Evolutionary conservation across 768 basidiomycete species (phyloP).

Genomic region (Crucibulum laeve): DNA sequence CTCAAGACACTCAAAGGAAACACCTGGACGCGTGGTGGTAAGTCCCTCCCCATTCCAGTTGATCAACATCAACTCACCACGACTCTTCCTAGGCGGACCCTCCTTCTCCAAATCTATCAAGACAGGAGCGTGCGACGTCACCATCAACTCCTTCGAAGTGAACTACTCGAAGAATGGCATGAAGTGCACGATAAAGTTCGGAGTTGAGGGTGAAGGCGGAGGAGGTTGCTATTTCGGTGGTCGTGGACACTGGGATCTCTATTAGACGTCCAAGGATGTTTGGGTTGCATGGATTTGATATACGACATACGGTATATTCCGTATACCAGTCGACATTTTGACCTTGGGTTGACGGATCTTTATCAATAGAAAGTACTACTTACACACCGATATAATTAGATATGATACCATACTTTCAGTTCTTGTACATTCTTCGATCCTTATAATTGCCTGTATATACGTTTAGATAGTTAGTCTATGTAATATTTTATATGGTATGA

Average conservation of each 20-base stretch:
- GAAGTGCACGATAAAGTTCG: slow-evolving; percentile 37
- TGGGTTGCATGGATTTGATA: too few relatives aligned
- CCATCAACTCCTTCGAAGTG: slow-evolving; percentile 25
- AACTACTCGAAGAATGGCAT: slow-evolving; percentile 36
- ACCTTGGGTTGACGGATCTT: too few relatives aligned
- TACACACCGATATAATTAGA: too few relatives aligned
- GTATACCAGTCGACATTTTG: too few relatives aligned
- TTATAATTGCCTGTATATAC: not conserved
- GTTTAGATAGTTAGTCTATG: too few relatives aligned
- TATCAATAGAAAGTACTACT: too few relatives aligned
- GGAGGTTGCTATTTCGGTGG: slow-evolving; percentile 8
- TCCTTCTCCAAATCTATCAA: slow-evolving; percentile 33
- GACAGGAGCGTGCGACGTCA: slow-evolving; percentile 25
- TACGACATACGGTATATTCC: too few relatives aligned
- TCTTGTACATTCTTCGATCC: not conserved
- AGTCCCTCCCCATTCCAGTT: slow-evolving; percentile 1
- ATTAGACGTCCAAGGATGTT: too few relatives aligned
- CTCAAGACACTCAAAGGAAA: slow-evolving; percentile 31
- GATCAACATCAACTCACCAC: not conserved
- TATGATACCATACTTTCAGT: not conserved
- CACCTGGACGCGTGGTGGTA: slow-evolving; percentile 28
- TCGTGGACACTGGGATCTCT: too few relatives aligned
- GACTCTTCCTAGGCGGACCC: slow-evolving; percentile 14
- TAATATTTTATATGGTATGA: too few relatives aligned
- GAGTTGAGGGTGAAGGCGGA: slow-evolving; percentile 20